Base-by-base conservation (phyloP, 202 grass and related monocot species). In the Cymbopogon flexuosus region DNA sequence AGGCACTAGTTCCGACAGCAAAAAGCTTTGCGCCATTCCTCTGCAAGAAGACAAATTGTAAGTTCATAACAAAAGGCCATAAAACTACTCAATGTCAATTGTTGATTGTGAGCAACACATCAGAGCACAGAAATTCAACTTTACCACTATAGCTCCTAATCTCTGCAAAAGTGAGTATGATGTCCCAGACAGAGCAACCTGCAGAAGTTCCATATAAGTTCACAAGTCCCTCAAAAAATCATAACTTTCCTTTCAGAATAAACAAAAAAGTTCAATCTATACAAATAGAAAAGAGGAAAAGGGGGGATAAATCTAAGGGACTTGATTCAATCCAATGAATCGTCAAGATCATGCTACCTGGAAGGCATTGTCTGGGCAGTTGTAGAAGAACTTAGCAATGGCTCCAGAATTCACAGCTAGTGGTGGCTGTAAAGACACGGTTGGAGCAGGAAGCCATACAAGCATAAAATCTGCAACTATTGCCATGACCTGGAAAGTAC, bases 391-490 rank as follows among this genome's bases (percentile, higher is more conserved):
- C 71, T 89, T 94, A 70, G 92, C 79, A 72, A 94, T 51, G 59
- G 88, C 77, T 72, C 95, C 95, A 73, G 86, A 87, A 83, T 84
- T 93, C 19, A 87, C 12, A 22, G 92, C 84, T 57, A 98, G 79
- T 59, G 92, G 82, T 81, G 90, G 82, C 70, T 89, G 84, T 45
- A 98, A 73, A 78, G 95, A 93, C 8, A 98, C 90, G 11, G 95
- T 98, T 75, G 95, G 95, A 88, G 95, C 95, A 80, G 95, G 95
- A 88, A 98, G 95, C 95, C 95, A 98, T 45, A 94, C 95, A 58
- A 98, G 92, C 90, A 98, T 98, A 77, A 98, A 98, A 89, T 98
- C 95, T 69, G 95, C 95, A 89, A 98, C 81, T 84, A 98, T 91
- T 64, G 95, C 95, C 95, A 98, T 98, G 73, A 93, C 83, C 95